Evolutionary conservation across 306 rosid genomes (phyloP).

Genomic region (Trifolium subterraneum): DNA sequence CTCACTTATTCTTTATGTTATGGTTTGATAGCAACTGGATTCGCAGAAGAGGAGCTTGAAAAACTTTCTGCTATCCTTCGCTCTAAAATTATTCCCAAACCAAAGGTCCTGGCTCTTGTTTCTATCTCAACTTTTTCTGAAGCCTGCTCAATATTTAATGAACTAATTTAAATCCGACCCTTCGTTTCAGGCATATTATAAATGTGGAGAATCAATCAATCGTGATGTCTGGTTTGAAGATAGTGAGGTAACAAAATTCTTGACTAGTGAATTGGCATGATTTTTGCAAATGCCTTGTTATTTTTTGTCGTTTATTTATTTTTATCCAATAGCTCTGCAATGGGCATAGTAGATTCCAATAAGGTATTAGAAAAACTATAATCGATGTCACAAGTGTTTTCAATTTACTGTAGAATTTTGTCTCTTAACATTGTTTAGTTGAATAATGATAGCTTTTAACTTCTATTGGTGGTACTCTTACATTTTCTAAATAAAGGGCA

Average conservation of each 20-base stretch:
- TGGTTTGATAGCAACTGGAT: constrained; percentile 72
- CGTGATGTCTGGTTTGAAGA: constrained; percentile 96
- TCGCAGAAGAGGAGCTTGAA: constrained; percentile 73
- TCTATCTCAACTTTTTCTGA: constrained; percentile 1
- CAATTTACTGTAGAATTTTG: constrained; percentile 19
- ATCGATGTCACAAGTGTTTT: background rate
- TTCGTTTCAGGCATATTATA: constrained; percentile 69
- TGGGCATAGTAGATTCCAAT: constrained; percentile 70
- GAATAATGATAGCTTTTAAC: constrained; percentile 24
- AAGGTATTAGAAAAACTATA: constrained; percentile 65
- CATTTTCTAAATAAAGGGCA: constrained; percentile 56
- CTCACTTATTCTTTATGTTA: constrained; percentile 31
- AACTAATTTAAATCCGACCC: constrained; percentile 16
- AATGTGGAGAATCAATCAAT: constrained; percentile 58
- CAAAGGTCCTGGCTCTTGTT: constrained; percentile 62
- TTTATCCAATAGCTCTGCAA: constrained; percentile 59
- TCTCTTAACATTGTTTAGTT: constrained; percentile 27
- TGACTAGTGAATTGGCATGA: background rate
- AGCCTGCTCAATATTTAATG: constrained; percentile 23
- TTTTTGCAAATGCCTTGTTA: background rate
- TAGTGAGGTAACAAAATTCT: constrained; percentile 58
- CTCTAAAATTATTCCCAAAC: constrained; percentile 73
- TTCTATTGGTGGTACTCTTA: constrained; percentile 30
- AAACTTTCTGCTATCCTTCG: constrained; percentile 79
- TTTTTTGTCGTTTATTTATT: background rate